A percentile compares a stretch with the other conserved stretches of the same genome.
Conservation (phyloP, 768 basidiomycete genomes). For the Suillus hirtellus region DNA sequence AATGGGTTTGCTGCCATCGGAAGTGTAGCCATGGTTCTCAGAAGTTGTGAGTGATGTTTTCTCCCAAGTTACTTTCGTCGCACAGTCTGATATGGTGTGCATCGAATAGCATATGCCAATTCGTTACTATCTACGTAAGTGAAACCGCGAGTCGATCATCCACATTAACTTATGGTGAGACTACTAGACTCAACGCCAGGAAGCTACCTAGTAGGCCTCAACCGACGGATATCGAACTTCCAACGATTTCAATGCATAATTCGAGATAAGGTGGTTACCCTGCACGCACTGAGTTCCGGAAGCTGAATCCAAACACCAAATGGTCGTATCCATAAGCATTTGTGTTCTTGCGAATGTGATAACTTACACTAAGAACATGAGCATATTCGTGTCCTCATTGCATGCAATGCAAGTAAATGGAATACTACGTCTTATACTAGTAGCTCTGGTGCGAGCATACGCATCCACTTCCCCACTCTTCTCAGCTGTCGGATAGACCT, state of each 20-base stretch:
- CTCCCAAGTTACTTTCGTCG: background rate
- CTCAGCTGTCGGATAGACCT: background rate
- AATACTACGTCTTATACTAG: background rate
- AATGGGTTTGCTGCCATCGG: background rate
- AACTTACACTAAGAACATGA: background rate
- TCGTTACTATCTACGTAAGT: constrained; percentile 4
- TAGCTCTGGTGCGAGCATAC: background rate
- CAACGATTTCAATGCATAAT: background rate
- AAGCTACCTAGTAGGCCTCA: background rate
- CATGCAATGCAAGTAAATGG: background rate
- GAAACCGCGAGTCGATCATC: no score
- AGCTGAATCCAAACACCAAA: no score
- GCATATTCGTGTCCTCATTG: background rate
- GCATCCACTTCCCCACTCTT: background rate
- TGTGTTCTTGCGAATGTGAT: background rate
- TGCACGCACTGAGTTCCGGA: background rate
- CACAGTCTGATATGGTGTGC: background rate
- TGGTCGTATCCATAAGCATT: background rate
- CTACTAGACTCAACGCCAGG: background rate
- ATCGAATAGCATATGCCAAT: constrained; percentile 6
- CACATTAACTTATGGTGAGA: no score
- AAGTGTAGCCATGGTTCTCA: background rate
- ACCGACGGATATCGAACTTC: background rate
- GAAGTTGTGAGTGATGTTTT: constrained; percentile 4
- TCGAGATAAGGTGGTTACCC: background rate